Conservation (phyloP, 306 rosid species). For the Vigna trinervia region DNA sequence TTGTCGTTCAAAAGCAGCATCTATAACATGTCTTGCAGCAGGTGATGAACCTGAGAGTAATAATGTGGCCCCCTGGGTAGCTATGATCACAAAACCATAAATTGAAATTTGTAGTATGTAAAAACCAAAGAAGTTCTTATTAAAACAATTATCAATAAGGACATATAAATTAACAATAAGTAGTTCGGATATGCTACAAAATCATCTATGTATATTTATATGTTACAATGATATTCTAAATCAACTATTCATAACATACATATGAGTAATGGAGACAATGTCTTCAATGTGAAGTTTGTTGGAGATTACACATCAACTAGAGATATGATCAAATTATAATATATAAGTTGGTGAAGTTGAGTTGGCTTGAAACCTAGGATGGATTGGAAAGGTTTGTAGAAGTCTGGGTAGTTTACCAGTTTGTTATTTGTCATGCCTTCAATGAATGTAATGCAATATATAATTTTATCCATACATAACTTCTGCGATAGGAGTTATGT, state of each 20-base stretch:
- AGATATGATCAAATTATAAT: no score
- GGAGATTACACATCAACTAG: no score
- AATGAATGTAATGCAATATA: not conserved
- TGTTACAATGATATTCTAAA: not conserved
- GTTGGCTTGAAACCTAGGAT: no score
- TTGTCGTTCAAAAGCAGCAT: slow-evolving; percentile 79
- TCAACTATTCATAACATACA: not conserved
- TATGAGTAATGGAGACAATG: not conserved
- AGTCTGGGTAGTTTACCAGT: not conserved
- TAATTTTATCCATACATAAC: not conserved
- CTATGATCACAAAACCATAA: slow-evolving; percentile 51
- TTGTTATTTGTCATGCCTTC: not conserved
- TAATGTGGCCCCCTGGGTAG: slow-evolving; percentile 67
- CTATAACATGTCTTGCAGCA: slow-evolving; percentile 72
- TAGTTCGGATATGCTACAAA: not conserved
- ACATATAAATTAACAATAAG: not conserved
- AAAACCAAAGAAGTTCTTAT: slow-evolving; percentile 14
- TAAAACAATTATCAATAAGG: slow-evolving; percentile 31
- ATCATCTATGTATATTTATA: not conserved
- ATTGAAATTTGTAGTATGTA: slow-evolving; percentile 15
- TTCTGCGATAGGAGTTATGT: not conserved
- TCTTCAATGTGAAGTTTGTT: not conserved
- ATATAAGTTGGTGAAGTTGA: no score
- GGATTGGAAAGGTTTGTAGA: not conserved
- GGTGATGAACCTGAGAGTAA: slow-evolving; percentile 70